A percentile compares a stretch with the other conserved stretches of the same genome.
phyloP scores from a whole-genome alignment of 2,329 filamentous ascomycete species.

The Calonectria fujianensis region DNA sequence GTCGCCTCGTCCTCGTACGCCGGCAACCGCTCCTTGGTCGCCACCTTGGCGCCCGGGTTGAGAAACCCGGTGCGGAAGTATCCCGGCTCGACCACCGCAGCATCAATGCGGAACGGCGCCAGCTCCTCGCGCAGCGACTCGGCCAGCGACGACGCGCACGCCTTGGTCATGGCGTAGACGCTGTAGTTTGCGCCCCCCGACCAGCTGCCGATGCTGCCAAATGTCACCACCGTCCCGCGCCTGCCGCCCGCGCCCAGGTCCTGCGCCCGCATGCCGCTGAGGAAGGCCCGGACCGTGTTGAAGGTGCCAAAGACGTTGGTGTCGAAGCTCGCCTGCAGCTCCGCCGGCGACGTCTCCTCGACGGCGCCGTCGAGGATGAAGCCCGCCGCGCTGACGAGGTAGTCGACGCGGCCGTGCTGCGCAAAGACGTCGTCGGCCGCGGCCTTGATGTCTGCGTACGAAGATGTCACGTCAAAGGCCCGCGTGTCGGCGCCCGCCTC shows the following conservation, averaged over 20 bases:
- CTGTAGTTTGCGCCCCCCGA: conserved; percentile 60
- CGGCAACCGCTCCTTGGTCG: conserved; percentile 57
- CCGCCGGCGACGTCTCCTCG: conserved; percentile 63
- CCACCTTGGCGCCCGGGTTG: conserved; percentile 56
- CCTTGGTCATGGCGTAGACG: conserved; percentile 68
- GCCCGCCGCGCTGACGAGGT: conserved; percentile 69
- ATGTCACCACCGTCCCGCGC: conserved; percentile 62
- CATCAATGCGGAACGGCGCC: conserved; percentile 65
- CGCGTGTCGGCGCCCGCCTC: conserved; percentile 65
- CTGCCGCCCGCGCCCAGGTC: conserved; percentile 49
- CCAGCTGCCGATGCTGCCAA: conserved; percentile 70
- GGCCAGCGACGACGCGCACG: conserved; percentile 65
- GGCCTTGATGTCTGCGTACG: conserved; percentile 60
- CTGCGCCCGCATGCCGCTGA: conserved; percentile 67
- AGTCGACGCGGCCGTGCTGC: conserved; percentile 64
- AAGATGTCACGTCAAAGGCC: conserved; percentile 68
- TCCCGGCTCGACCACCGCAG: conserved; percentile 68
- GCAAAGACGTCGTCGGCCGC: conserved; percentile 59
- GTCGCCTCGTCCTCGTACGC: conserved; percentile 57
- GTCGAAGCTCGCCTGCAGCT: conserved; percentile 64
- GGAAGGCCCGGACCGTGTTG: conserved; percentile 68
- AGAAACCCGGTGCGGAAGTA: conserved; percentile 73
- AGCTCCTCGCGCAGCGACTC: conserved; percentile 67
- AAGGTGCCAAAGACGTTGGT: conserved; percentile 73
- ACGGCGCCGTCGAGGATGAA: conserved; percentile 65